Evolutionary conservation across 208 protist genomes (phyloP), one percentile per base, ranked within the genome.

Genomic region (Zelonia costaricensis): DNA sequence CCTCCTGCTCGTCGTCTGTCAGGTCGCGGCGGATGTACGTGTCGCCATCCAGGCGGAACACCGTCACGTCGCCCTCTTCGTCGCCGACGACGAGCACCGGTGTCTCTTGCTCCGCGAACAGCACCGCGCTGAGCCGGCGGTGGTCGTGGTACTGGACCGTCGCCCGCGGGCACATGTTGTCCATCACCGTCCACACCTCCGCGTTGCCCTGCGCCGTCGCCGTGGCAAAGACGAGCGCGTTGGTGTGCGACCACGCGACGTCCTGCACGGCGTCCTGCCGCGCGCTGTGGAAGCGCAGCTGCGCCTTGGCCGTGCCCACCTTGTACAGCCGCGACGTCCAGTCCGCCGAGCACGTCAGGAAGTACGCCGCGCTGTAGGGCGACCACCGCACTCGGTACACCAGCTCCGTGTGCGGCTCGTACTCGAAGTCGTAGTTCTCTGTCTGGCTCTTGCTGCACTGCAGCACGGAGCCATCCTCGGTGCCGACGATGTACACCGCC

Each of bases 391-490:
- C 63, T 20, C 88, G 74, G 80, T 99, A 98, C 22, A 99, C 94
- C 16, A 97, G 91, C 62, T 97, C 96, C 13, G 82, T 70, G 66
- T 99, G 97, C 3, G 89, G 76, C 25, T 69, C 67, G 77, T 98
- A 99, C 48, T 86, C 88, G 38, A 98, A 78, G 48, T 98, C 86
- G 76, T 97, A 97, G 65, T 91, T 96, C 69, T 98, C 96, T 35
- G 87, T 96, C 66, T 99, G 98, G 40, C 93, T 98, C 62, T 81
- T 88, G 57, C 87, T 97, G 85, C 97, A 99, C 80, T 98, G 96
- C 80, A 96, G 91, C n/a, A 98, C 82, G 27, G 72, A 88, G 35
- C 97, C 97, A 53, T 98, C 95, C 73, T 98, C 96, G 1, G 97
- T 99, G 42, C 92, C 97, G 22, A 97, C 95, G 16, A 98, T 52